These are phyloP conservation scores for Plasmodium relictum DNA, from an alignment of 169 alveolate species.

Conservation along the genomic window DNA sequence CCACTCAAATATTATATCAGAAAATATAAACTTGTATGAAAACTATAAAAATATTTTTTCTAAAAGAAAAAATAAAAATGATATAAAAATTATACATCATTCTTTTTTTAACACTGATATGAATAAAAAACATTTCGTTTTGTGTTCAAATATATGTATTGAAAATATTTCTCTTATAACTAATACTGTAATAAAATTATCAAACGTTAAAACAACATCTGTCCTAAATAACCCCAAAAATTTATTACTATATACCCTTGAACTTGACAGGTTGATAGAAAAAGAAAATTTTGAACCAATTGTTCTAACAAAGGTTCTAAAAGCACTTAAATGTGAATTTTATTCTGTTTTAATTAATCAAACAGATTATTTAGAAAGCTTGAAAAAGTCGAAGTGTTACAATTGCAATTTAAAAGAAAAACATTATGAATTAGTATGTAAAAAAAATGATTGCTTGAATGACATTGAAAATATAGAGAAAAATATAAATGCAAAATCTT, in stretches of 20 bases:
- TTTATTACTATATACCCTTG: slow-evolving; percentile 77
- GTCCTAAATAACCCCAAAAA: slow-evolving; percentile 53
- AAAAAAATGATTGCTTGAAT: slow-evolving; percentile 76
- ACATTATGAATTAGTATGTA: slow-evolving; percentile 81
- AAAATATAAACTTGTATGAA: slow-evolving; percentile 55
- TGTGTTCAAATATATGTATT: slow-evolving; percentile 76
- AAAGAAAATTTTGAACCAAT: slow-evolving; percentile 80
- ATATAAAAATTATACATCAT: slow-evolving; percentile 35
- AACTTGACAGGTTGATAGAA: slow-evolving; percentile 79
- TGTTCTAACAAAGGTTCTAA: slow-evolving; percentile 82
- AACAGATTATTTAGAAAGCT: slow-evolving; percentile 80
- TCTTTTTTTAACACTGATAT: slow-evolving; percentile 42
- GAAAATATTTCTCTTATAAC: slow-evolving; percentile 80
- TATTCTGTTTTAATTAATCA: slow-evolving; percentile 83
- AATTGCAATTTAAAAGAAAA: slow-evolving; percentile 84
- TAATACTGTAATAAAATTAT: slow-evolving; percentile 76
- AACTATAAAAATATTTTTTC: slow-evolving; percentile 75
- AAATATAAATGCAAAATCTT: slow-evolving; percentile 86
- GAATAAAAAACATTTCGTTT: slow-evolving; percentile 71
- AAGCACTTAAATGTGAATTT: slow-evolving; percentile 81
- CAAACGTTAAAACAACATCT: slow-evolving; percentile 63
- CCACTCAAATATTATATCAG: not conserved
- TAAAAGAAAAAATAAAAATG: slow-evolving; percentile 19
- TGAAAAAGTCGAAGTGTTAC: slow-evolving; percentile 80
- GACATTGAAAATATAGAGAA: slow-evolving; percentile 84